phyloP scores from a whole-genome alignment of 768 basidiomycete genomes.

The Termitomyces heimii region DNA sequence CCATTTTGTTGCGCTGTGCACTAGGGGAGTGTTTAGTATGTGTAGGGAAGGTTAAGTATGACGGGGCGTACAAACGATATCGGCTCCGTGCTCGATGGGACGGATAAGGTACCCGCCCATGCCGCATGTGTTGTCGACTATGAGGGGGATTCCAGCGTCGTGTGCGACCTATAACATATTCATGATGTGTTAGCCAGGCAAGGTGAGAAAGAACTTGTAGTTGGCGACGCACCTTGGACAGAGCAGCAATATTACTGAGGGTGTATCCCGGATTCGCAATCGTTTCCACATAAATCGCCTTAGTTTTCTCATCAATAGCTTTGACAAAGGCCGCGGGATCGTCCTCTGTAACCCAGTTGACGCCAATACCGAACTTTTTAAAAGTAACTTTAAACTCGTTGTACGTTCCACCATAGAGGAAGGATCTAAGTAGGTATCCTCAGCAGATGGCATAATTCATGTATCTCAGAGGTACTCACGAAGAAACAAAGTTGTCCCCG shows the following conservation, averaged over 20 bases:
- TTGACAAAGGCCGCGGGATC: constrained; percentile 55
- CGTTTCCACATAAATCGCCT: constrained; percentile 69
- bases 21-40: constrained; percentile 17
- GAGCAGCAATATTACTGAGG: constrained; percentile 55
- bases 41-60: neutral
- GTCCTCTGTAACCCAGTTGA: constrained; percentile 57
- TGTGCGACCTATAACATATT: constrained; percentile 54
- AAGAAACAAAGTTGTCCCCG: constrained; percentile 78
- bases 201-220: neutral
- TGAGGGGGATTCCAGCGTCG: constrained; percentile 63
- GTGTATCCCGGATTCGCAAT: constrained; percentile 77
- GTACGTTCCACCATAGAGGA: constrained; percentile 72
- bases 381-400: constrained; percentile 76
- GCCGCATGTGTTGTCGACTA: constrained; percentile 80
- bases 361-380: constrained; percentile 63
- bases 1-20: constrained; percentile 84
- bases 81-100: constrained; percentile 72
- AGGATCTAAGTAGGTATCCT: constrained; percentile 33
- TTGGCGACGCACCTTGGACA: constrained; percentile 49
- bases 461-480: constrained; percentile 32
- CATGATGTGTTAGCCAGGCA: neutral
- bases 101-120: constrained; percentile 67
- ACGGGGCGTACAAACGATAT: constrained; percentile 53
- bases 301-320: constrained; percentile 75
- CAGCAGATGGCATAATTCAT: neutral